These are phyloP conservation scores for Termitomyces sp. DNA, from an alignment of 768 basidiomycete species.

Conservation along the genomic window DNA sequence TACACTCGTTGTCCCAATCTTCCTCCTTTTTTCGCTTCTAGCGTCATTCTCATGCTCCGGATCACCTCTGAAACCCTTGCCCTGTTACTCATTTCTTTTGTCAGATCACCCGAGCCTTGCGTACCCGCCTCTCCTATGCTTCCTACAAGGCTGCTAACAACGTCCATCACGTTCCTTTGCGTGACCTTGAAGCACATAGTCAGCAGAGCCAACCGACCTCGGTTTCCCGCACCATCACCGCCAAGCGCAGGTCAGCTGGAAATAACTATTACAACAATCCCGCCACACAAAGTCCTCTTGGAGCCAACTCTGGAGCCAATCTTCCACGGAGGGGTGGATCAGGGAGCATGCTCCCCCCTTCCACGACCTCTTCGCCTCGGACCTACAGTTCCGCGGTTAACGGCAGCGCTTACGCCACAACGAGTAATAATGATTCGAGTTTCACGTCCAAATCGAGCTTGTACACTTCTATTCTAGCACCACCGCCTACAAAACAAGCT, in stretches of 20 bases:
- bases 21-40: slow-evolving; percentile 7
- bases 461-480: slow-evolving; percentile 70
- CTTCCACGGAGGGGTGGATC: slow-evolving; percentile 31
- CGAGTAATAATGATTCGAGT: slow-evolving; percentile 25
- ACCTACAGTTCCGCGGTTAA: slow-evolving; percentile 33
- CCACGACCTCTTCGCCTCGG: slow-evolving; percentile 36
- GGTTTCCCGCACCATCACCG: slow-evolving; percentile 47
- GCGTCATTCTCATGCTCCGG: slow-evolving; percentile 9
- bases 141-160: slow-evolving; percentile 81
- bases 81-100: slow-evolving; percentile 31
- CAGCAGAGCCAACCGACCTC: slow-evolving; percentile 36
- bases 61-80: slow-evolving; percentile 25
- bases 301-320: slow-evolving; percentile 21
- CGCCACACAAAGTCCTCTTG: slow-evolving; percentile 40
- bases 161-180: slow-evolving; percentile 55
- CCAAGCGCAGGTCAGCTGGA: slow-evolving; percentile 50
- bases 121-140: slow-evolving; percentile 77
- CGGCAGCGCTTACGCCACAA: slow-evolving; percentile 23
- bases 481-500: slow-evolving; percentile 69
- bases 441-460: slow-evolving; percentile 41
- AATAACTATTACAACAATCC: slow-evolving; percentile 43
- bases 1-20: slow-evolving; percentile 2
- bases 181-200: slow-evolving; percentile 65
- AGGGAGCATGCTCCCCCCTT: slow-evolving; percentile 42
- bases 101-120: slow-evolving; percentile 77